A percentile compares a stretch with the other conserved stretches of the same genome.
phyloP scores from a whole-genome alignment of 2,329 filamentous ascomycete species.

The Xylariaceae sp. region DNA sequence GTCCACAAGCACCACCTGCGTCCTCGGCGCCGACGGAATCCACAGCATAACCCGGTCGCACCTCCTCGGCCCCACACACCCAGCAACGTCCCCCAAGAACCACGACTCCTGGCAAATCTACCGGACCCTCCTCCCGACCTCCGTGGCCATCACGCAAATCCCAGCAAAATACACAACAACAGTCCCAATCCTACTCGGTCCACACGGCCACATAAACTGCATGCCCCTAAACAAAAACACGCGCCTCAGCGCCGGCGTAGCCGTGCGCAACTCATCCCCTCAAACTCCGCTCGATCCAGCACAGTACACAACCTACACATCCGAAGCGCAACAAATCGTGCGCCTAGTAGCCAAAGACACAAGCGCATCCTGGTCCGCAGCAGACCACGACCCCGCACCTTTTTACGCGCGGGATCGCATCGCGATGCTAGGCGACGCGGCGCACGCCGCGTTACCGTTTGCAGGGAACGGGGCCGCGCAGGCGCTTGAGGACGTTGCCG shows the following conservation, averaged over 20 bases:
- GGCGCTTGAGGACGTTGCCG: constrained; percentile 35
- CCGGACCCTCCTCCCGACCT: constrained; percentile 25
- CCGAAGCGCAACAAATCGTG: constrained; percentile 29
- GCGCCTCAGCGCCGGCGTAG: constrained; percentile 32
- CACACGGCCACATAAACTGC: constrained; percentile 32
- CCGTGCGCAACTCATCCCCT: constrained; percentile 25
- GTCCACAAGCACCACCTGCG: constrained; percentile 22
- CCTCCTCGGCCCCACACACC: constrained; percentile 30
- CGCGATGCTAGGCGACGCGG: constrained; percentile 33
- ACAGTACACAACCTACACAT: too few relatives aligned
- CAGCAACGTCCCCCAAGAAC: constrained; percentile 30
- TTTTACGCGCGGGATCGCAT: too few relatives aligned
- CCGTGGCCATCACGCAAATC: too few relatives aligned
- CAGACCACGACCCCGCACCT: constrained; percentile 34
- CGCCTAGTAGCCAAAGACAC: constrained; percentile 29
- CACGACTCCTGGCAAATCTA: constrained; percentile 33
- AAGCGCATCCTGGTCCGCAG: constrained; percentile 30
- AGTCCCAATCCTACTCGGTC: constrained; percentile 34
- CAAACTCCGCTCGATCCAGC: too few relatives aligned
- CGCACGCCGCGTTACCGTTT: constrained; percentile 34
- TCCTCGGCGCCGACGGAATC: constrained; percentile 36
- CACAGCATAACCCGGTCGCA: constrained; percentile 31
- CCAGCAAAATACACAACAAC: constrained; percentile 24
- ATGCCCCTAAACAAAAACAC: constrained; percentile 34
- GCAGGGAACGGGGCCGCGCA: constrained; percentile 35